Base-by-base conservation (phyloP, 108 stramenopile species). In the Asterionellopsis glacialis region DNA sequence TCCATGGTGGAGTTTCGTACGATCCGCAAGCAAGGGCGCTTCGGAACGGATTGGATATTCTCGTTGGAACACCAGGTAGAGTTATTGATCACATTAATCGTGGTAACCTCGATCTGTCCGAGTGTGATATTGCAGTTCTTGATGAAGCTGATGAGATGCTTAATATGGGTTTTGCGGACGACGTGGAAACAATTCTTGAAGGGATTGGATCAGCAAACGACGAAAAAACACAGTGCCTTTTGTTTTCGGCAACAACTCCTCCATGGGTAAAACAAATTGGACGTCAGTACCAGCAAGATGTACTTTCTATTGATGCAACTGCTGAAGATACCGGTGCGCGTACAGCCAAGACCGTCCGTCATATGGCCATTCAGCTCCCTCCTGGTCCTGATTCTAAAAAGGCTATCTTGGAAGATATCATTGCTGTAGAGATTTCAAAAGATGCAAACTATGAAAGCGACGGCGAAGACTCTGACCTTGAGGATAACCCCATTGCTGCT, bases 131-230 rank as follows among this genome's bases (percentile, higher is more conserved):
- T 73, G 74, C 77, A 23, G 94, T 99, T 26, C 85, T 99, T 15
- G 99, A 99, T 63, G 99, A 99, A 77, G 99, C 98, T 18, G 95
- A 99, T 76, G 95, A 97, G 77, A 99, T 99, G 99, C 80, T 99
- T 38, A 95, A 96, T 76, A 98, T 99, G 97, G 99, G 99, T 45
- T 99, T 99, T 74, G 94, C 97, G 38, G 96, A 98, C 48, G 98
- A 98, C 59, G 95, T 99, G 19, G 95, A 98, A 75, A 72, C 80
- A 42, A 91, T 99, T 66, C 78, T 99, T 39, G 77, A 84, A 24
- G 85, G 81, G 13, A 57, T 79, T 26, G 95, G 91, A 2, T 40
- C 51, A 40, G 69, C 55, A 0, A 90, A 88, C 68, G 65, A 65
- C 10, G 52, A 83, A 63, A 90, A 92, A 52, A 83, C 87, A 14